These are phyloP conservation scores for Volvariella volvacea DNA, from an alignment of 1,284 basidiomycete species.

Conservation along the genomic window DNA sequence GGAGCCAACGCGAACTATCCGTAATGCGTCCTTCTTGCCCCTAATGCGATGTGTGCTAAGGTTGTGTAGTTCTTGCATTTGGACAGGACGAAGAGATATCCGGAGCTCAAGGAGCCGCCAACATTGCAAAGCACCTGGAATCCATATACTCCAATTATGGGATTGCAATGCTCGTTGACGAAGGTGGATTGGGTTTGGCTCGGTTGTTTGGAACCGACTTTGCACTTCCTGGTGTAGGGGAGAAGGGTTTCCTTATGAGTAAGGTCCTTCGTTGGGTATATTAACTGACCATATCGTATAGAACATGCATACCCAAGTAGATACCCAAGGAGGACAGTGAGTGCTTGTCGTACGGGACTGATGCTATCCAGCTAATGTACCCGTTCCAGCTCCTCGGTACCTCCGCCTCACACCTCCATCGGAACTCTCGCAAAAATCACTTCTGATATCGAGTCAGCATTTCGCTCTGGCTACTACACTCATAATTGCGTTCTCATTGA, in stretches of 20 bases:
- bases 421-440: too few species aligned
- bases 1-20: constrained; percentile 47
- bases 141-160: constrained; percentile 50
- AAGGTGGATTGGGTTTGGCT: constrained; percentile 34
- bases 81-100: constrained; percentile 73
- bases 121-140: constrained; percentile 41
- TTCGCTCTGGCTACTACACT: too few species aligned
- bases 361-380: too few species aligned
- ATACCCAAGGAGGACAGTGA: constrained; percentile 60
- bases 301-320: constrained; percentile 45
- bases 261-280: too few species aligned
- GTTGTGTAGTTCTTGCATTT: constrained; percentile 44
- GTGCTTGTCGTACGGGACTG: too few species aligned
- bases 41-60: too few species aligned
- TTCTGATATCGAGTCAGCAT: too few species aligned
- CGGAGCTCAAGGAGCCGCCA: constrained; percentile 50
- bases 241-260: constrained; percentile 54
- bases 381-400: too few species aligned
- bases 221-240: constrained; percentile 54
- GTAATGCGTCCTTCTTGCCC: too few species aligned
- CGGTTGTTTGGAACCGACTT: constrained; percentile 34
- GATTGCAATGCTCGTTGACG: constrained; percentile 57
- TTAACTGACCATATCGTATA: too few species aligned
- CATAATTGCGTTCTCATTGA: too few species aligned
- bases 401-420: too few species aligned